Evolutionary conservation across 768 basidiomycete species (phyloP), one percentile per base, ranked within the genome.

Genomic region (Lactarius hatsudake): DNA sequence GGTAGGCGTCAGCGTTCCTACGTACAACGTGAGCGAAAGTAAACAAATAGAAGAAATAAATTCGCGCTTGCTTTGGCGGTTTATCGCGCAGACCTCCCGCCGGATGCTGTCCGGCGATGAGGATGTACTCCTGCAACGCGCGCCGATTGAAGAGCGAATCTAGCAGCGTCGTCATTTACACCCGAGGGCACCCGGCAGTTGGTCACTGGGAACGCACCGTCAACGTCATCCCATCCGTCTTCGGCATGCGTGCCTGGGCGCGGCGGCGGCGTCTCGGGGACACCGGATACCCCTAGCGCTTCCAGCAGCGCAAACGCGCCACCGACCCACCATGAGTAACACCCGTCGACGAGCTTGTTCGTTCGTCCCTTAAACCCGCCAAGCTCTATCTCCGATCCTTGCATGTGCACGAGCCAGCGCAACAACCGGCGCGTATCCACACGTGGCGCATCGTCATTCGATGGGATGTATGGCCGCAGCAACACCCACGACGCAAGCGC

Each of bases 261-360:
- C 17, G 38, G 26, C 74, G 43, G 26, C 74, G 70, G 81, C 86
- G 88, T 88, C 30, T 77, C 34, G 34, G 59, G 6, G 26, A 34
- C 15, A 36, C 59, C 32, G 32, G 75, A 71, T 80, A 83, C 20
- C 72, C 81, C 63, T 67, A 87, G 72, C 32, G 84, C 86, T 65
- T 92, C 91, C 0, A 97, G 78, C 9, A 98, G 78, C 0, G 84
- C 82, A 74, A 97, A 93, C 18, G 90, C 83, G 0, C 96, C 96
- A 2, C 93, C 97, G 28, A 94, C 92, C 97, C 96, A 99, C 97
- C 97, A 99, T n/a, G 91, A 89, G 77, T 99, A 99, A 77, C 97
- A 99, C 5, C 96, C 97, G 73, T 99, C 97, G 0, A 99, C 96
- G n/a, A 99, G 84, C 76, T 99, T 99, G 76, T 98, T 99, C 70